Base-by-base conservation (phyloP, 306 rosid species). In the Vigna mungo region DNA sequence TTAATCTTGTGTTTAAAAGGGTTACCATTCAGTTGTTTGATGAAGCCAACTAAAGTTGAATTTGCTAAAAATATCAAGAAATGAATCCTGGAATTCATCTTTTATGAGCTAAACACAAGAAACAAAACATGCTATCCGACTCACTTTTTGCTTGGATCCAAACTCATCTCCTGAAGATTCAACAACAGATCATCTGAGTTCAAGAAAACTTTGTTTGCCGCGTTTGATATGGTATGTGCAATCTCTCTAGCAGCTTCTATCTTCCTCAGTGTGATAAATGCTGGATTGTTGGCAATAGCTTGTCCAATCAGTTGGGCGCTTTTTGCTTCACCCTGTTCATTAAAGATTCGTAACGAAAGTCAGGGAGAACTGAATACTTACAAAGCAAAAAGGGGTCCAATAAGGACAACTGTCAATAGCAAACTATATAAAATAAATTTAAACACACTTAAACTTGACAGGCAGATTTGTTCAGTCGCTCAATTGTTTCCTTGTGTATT, bases 201-300 rank as follows among this genome's bases (percentile, higher is more conserved):
- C 78, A 95, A 80, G 84, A n/a, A 87, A 72, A 86, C 90, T 73
- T 82, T 90, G 84, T 90, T 95, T 60, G 87, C 75, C 20, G 94
- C 83, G 46, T 77, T 78, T 37, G 99, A 76, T 67, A 95, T 76
- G 0, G 90, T 85, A 23, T 78, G 91, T 0, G 97, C 97, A 21
- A 90, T 95, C 48, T 92, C 99, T 72, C 99, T 88, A 1, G 94
- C 90, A 14, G 97, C 97, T 86, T 95, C 99, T 37, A 95, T 95
- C 88, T 89, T 95, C 90, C 97, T 88, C 62, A 88, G 85, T 17
- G 94, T 87, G 84, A 89, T 81, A 63, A 92, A 92, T 9, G 97
- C 94, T 18, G 93, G 87, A 68, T 95, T 92, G 72, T 88, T 86
- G 72, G 97, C 85, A 47, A 91, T 91, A 20, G 97, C 93, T 85